Evolutionary conservation across 306 rosid genomes (phyloP).

Genomic region (Gleditsia sinensis): DNA sequence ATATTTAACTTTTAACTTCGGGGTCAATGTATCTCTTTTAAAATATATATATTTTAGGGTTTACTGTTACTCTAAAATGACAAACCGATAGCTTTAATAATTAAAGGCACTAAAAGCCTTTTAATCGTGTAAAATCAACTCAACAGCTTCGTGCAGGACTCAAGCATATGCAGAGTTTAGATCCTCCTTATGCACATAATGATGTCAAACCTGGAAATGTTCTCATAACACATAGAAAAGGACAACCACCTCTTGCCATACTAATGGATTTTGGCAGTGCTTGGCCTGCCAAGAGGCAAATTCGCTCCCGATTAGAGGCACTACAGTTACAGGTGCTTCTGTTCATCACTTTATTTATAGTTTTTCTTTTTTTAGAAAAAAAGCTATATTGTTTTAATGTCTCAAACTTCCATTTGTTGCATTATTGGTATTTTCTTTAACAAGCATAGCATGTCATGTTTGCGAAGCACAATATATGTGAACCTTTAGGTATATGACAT

Average conservation of each 20-base stretch:
- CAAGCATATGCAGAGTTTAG: constrained; percentile 86
- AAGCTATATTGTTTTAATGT: not conserved
- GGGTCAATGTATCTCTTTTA: constrained; percentile 21
- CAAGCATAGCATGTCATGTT: too few relatives aligned
- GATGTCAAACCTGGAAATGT: constrained; percentile 93
- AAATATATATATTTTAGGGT: constrained; percentile 23
- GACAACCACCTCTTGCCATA: constrained; percentile 79
- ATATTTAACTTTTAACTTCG: not conserved
- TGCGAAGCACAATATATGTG: too few relatives aligned
- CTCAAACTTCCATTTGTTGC: constrained; percentile 4
- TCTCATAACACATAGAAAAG: constrained; percentile 74
- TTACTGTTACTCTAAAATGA: not conserved
- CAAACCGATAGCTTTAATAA: not conserved
- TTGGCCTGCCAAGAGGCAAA: constrained; percentile 79
- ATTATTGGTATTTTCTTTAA: too few relatives aligned
- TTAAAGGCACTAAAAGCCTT: constrained; percentile 22
- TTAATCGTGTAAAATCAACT: constrained; percentile 40
- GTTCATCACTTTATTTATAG: not conserved
- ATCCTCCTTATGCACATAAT: constrained; percentile 91
- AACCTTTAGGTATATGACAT: too few relatives aligned
- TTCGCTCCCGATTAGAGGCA: constrained; percentile 69
- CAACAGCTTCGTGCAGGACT: constrained; percentile 94
- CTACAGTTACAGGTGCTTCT: constrained; percentile 80
- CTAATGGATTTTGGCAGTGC: constrained; percentile 98
- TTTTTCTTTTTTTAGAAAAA: not conserved